Evolutionary conservation across 371 early-diverging fungal genomes (phyloP), one percentile per base, ranked within the genome.

Genomic region (Neoconidiobolus thromboides): DNA sequence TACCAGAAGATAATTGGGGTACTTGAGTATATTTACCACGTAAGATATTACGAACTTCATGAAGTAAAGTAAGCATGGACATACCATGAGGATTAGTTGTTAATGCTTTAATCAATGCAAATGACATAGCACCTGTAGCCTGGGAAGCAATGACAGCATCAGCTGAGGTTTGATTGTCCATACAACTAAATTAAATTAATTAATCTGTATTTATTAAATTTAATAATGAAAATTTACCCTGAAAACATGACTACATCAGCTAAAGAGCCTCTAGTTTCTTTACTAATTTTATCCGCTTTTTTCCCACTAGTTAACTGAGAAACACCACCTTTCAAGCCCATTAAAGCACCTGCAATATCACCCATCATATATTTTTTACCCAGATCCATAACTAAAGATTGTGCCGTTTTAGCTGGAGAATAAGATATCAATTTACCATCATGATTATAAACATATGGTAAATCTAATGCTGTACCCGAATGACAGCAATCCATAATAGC

Each of bases 401-500:
- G 75, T 2, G 76, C 79, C 61, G 73, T 73, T 44, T 72, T 64
- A 64, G 83, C 84, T 76, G 65, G 49, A 75, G 38, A 54, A 71
- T 80, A 26, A 63, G 57, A 37, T 76, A 79, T 81, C 44, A 81
- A 55, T 51, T 72, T 71, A 53, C 91, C 93, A 53, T 76, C 67
- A 10, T 82, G 80, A 55, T 80, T 77, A 69, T 94, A 92, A 46
- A 81, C 74, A 68, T 79, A 92, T 6, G 93, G 93, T 37, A 94
- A 76, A 70, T 94, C 94, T 14, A 94, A 70, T 0, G 85, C 89
- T 1, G 92, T 81, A 38, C 91, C 94, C 40, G 85, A 85, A 70
- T 89, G 89, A 61, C 89, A 89, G 61, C 83, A 86, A 65, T 87
- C 89, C 67, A 91, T 91, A 61, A 95, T 80, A 26, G 82, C 85